Percentiles rank a stretch among this genome's conserved stretches.
Evolutionary conservation across 176 grass and related monocot genomes (phyloP).

Genomic region (Oryza rufipogon): DNA sequence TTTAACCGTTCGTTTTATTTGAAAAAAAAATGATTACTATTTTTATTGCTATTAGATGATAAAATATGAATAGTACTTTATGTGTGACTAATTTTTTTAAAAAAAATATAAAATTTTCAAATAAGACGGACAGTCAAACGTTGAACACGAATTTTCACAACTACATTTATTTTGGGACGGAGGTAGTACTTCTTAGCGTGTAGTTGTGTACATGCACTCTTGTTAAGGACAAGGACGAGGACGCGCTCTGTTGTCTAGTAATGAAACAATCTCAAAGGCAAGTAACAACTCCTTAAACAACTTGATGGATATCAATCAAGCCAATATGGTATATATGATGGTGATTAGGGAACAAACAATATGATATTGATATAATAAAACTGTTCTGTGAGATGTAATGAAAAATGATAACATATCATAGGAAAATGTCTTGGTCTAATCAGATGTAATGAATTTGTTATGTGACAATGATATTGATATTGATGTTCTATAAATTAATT

Average conservation of each 20-base stretch:
- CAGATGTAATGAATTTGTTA: background rate
- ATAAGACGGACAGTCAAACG: no score
- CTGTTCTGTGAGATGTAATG: no score
- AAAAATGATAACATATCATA: background rate
- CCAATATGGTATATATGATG: constrained; percentile 5
- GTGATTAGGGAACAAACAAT: constrained; percentile 22
- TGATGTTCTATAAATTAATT: background rate
- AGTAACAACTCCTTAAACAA: constrained; percentile 40
- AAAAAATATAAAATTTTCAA: no score
- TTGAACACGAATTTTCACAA: no score
- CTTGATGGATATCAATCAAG: background rate
- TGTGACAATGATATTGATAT: background rate
- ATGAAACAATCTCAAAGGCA: background rate
- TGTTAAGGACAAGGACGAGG: background rate
- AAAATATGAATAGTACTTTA: no score
- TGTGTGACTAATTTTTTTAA: no score
- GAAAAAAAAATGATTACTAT: no score
- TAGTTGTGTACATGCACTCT: background rate
- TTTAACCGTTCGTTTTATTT: no score
- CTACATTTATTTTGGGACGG: no score
- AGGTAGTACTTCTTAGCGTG: background rate
- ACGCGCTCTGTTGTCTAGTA: background rate
- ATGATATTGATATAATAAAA: no score
- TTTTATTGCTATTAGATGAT: no score
- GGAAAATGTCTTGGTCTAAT: constrained; percentile 16